Percentiles rank a stretch among this genome's conserved stretches.
phyloP scores from a whole-genome alignment of 2,329 filamentous ascomycete genomes.

The Trichophyton rubrum region DNA sequence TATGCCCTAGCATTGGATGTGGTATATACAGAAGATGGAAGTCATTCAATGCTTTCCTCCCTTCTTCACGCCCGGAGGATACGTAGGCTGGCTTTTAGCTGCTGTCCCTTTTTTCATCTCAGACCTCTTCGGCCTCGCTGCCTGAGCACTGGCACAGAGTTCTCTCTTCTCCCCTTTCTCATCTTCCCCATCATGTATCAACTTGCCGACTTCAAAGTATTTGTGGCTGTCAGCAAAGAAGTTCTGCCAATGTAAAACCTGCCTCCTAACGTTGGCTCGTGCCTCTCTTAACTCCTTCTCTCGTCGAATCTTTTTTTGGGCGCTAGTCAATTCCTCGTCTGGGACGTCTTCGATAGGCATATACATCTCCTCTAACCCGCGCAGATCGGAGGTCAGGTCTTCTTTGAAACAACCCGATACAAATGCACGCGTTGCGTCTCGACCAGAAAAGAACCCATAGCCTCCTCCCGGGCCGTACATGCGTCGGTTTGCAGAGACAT shows the following conservation, averaged over 20 bases:
- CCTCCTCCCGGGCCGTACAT: constrained; percentile 70
- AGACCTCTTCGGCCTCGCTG: constrained; percentile 46
- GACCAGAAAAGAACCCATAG: constrained; percentile 77
- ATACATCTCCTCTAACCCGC: constrained; percentile 79
- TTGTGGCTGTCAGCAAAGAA: constrained; percentile 72
- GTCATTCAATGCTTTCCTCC: neutral
- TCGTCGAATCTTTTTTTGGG: constrained; percentile 40
- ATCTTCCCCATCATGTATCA: constrained; percentile 48
- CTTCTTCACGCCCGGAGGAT: constrained; percentile 2
- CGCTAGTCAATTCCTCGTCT: constrained; percentile 20
- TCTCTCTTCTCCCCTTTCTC: constrained; percentile 42
- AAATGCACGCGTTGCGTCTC: constrained; percentile 76
- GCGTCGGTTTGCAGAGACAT: constrained; percentile 44
- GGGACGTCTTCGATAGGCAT: constrained; percentile 53
- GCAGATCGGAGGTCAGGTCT: constrained; percentile 71
- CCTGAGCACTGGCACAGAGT: constrained; percentile 59
- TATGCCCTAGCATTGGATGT: neutral
- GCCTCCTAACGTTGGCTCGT: constrained; percentile 49
- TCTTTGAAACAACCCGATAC: constrained; percentile 86
- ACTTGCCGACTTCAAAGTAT: constrained; percentile 67
- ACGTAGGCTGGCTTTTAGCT: constrained; percentile 1
- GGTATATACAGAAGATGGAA: neutral
- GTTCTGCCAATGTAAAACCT: constrained; percentile 66
- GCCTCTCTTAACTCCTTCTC: constrained; percentile 55
- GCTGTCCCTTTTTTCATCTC: constrained; percentile 24